Evolutionary conservation across 2,329 filamentous ascomycete genomes (phyloP), one percentile per base, ranked within the genome.

Genomic region (Exophiala bonariae): DNA sequence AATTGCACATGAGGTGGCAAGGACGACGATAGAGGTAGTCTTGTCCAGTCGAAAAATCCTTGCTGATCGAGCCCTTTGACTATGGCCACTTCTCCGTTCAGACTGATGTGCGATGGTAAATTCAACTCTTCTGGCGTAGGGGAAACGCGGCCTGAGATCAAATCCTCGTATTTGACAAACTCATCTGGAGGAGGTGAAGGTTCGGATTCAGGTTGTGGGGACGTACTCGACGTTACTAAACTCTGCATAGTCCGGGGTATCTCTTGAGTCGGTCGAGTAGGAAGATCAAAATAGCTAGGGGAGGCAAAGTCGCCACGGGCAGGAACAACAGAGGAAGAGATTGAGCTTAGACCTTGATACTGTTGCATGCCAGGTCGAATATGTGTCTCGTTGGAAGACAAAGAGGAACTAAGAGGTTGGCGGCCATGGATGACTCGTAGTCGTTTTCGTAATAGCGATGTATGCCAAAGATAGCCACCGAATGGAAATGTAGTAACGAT

Each of bases 11-110:
- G 88, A 7, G 75, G 69, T 2, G 86, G 84, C 32, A 91, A 73
- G 19, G 76, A 77, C 11, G 82, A 71, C 3, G 79, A 79, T 10
- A 85, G 41, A 1, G 85, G 80, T 39, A 92, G 74, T 44, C 82
- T 78, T 3, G 88, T 93, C 89, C 89, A 93, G 65, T 95, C 89
- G 61, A 91, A 92, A 23, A 82, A 86, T 10, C 78, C 72, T 56
- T 72, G 61, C 41, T 75, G 61, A 47, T 54, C 45, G 36, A 58
- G 59, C 16, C 66, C 59, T 49, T 67, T 68, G 41, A 63, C 60
- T 44, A 71, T 64, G 41, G 70, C 14, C 37, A 55, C 39, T 58
- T 59, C 35, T 39, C 41, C 34, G 31, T 50, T 41, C 11, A 31
- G n/a, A 6, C 19, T 39, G 16, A 33, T 31, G n/a, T 9, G 30